Percentiles rank a stretch among this genome's conserved stretches.
Evolutionary conservation across 2,329 filamentous ascomycete genomes (phyloP).

Genomic region (Colletotrichum truncatum): DNA sequence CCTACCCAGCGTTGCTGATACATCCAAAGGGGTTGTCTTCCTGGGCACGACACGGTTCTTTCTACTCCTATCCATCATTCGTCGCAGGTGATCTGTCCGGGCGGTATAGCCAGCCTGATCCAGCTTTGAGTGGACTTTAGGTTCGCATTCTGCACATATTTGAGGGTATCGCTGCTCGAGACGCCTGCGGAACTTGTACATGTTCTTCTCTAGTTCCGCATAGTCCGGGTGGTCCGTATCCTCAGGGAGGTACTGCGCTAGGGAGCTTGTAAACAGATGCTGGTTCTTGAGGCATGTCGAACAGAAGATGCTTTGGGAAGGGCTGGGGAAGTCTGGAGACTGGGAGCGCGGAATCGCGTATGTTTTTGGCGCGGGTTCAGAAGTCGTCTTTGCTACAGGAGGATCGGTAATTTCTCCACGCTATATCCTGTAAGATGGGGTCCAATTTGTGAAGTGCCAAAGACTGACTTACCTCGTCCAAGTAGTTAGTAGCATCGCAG

Average conservation of each 20-base stretch:
- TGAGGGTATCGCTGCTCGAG: slow-evolving; percentile 89
- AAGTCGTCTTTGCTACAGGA: slow-evolving; percentile 68
- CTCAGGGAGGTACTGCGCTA: slow-evolving; percentile 81
- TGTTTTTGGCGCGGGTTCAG: slow-evolving; percentile 50
- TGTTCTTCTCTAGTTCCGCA: slow-evolving; percentile 71
- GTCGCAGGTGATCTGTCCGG: slow-evolving; percentile 81
- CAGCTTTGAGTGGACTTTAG: slow-evolving; percentile 75
- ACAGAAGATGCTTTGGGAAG: slow-evolving; percentile 67
- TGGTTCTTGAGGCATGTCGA: slow-evolving; percentile 88
- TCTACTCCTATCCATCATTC: slow-evolving; percentile 75
- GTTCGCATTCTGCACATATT: slow-evolving; percentile 84
- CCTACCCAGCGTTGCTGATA: slow-evolving; percentile 51
- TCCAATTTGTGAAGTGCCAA: neutral
- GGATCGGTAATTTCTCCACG: slow-evolving; percentile 92
- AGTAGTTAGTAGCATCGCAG: slow-evolving; percentile 89
- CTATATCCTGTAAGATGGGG: slow-evolving; percentile 50
- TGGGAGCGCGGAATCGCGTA: slow-evolving; percentile 57
- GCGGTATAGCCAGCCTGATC: slow-evolving; percentile 80
- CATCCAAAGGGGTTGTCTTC: slow-evolving; percentile 51
- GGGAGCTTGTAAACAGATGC: slow-evolving; percentile 76
- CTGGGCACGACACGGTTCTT: slow-evolving; percentile 52
- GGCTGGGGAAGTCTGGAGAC: slow-evolving; percentile 42
- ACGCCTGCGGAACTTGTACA: slow-evolving; percentile 74
- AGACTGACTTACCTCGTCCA: slow-evolving; percentile 76
- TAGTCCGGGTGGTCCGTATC: slow-evolving; percentile 75